Percentiles rank a stretch among this genome's conserved stretches.
Conservation (phyloP, 805 yeast genomes). For the Cyberlindnera nakhonratchasimensis region DNA sequence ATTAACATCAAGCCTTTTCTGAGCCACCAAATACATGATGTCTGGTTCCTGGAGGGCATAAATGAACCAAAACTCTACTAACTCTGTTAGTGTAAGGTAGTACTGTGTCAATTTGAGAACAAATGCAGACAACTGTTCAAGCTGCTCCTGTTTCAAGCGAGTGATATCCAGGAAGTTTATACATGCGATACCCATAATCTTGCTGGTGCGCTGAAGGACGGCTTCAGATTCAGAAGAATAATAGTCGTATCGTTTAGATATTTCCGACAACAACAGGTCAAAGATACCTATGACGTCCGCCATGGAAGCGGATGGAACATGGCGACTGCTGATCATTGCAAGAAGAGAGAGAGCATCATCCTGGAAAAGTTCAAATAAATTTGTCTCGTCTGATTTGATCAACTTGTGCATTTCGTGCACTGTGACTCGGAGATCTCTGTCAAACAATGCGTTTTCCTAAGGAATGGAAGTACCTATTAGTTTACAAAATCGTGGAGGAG, state of each 20-base stretch:
- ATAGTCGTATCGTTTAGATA: constrained; percentile 18
- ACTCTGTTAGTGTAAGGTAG: constrained; percentile 16
- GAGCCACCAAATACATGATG: constrained; percentile 7
- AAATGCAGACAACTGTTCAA: constrained; percentile 10
- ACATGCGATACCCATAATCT: constrained; percentile 17
- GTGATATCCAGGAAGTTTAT: constrained; percentile 13
- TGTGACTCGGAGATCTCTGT: constrained; percentile 3
- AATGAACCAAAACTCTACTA: constrained; percentile 22
- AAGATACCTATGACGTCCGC: constrained; percentile 17
- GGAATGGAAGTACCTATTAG: neutral
- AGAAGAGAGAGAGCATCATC: constrained; percentile 15
- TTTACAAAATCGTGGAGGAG: neutral
- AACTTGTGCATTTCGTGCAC: constrained; percentile 12
- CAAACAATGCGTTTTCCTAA: neutral
- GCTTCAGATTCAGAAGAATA: constrained; percentile 9
- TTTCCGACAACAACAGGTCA: constrained; percentile 14
- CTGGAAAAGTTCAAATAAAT: constrained; percentile 11
- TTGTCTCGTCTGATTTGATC: constrained; percentile 8
- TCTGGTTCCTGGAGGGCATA: constrained; percentile 17
- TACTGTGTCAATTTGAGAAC: constrained; percentile 15
- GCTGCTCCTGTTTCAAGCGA: constrained; percentile 2
- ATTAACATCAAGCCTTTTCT: constrained; percentile 2
- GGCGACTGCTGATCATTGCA: constrained; percentile 9
- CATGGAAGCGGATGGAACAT: constrained; percentile 9
- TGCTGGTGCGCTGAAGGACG: constrained; percentile 12